Conservation (phyloP, 345 rosid genomes). For the Arabidopsis arenosa region DNA sequence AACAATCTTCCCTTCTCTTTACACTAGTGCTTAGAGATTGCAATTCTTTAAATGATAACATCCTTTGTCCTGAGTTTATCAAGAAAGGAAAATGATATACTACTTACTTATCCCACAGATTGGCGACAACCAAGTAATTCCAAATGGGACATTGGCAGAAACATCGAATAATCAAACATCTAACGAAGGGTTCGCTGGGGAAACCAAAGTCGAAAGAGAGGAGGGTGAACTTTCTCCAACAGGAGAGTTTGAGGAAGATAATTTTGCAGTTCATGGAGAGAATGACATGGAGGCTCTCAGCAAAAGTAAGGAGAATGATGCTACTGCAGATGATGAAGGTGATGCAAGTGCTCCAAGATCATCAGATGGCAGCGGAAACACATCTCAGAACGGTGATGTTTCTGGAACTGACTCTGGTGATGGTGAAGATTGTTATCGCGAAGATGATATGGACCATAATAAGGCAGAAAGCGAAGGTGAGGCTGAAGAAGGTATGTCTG, state of each 20-base stretch:
- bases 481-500: constrained; percentile 63
- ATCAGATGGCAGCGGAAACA: constrained; percentile 86
- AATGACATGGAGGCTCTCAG: constrained; percentile 58
- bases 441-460: constrained; percentile 73
- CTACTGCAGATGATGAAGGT: constrained; percentile 80
- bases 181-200: constrained; percentile 55
- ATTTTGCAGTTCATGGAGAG: constrained; percentile 75
- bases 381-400: constrained; percentile 88
- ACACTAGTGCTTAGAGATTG: constrained; percentile 1
- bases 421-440: constrained; percentile 78
- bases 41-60: neutral
- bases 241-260: constrained; percentile 92
- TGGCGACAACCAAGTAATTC: constrained; percentile 50
- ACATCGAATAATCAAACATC: constrained; percentile 57
- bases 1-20: neutral
- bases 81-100: constrained; percentile 8
- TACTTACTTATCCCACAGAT: constrained; percentile 48
- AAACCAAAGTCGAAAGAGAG: constrained; percentile 85
- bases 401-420: constrained; percentile 90
- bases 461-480: constrained; percentile 97
- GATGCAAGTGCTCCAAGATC: constrained; percentile 88
- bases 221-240: constrained; percentile 98
- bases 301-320: constrained; percentile 74
- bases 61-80: neutral
- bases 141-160: constrained; percentile 62